Conservation (phyloP, 108 stramenopile genomes). For the Cyclotella kingstonii region DNA sequence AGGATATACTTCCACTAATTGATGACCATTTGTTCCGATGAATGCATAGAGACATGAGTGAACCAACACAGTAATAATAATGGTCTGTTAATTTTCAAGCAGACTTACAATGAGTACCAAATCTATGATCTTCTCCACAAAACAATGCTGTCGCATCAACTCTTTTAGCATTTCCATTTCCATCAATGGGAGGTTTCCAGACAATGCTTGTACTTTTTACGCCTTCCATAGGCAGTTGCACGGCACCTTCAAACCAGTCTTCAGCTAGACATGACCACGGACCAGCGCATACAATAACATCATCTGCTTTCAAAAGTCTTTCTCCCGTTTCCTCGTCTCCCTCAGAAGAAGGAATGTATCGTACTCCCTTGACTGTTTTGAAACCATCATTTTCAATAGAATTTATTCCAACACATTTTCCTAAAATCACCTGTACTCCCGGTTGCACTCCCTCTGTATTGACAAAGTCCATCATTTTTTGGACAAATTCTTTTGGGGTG, state of each 20-base stretch:
- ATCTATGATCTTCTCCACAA: conserved; percentile 91
- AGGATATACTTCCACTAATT: conserved; percentile 88
- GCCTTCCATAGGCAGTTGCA: conserved; percentile 84
- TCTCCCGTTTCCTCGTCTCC: conserved; percentile 20
- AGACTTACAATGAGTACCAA: conserved; percentile 79
- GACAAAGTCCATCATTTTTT: conserved; percentile 63
- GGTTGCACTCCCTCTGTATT: conserved; percentile 6
- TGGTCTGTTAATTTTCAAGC: too few species aligned
- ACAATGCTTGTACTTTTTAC: conserved; percentile 85
- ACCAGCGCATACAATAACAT: conserved; percentile 68
- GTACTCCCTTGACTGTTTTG: conserved; percentile 53
- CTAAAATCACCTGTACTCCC: conserved; percentile 56
- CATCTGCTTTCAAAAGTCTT: conserved; percentile 48
- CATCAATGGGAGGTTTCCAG: conserved; percentile 61
- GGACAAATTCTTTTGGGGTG: conserved; percentile 78
- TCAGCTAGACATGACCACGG: conserved; percentile 83
- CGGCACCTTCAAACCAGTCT: conserved; percentile 71
- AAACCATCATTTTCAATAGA: conserved; percentile 28
- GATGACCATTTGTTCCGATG: too few species aligned
- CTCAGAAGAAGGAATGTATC: conserved; percentile 45
- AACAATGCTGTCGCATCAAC: conserved; percentile 94
- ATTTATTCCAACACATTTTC: conserved; percentile 71
- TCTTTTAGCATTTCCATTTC: conserved; percentile 21
- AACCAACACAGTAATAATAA: conserved; percentile 2
- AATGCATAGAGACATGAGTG: too few species aligned